Conservation (phyloP, 495 filamentous ascomycete species). For the Aspergillus baeticus region DNA sequence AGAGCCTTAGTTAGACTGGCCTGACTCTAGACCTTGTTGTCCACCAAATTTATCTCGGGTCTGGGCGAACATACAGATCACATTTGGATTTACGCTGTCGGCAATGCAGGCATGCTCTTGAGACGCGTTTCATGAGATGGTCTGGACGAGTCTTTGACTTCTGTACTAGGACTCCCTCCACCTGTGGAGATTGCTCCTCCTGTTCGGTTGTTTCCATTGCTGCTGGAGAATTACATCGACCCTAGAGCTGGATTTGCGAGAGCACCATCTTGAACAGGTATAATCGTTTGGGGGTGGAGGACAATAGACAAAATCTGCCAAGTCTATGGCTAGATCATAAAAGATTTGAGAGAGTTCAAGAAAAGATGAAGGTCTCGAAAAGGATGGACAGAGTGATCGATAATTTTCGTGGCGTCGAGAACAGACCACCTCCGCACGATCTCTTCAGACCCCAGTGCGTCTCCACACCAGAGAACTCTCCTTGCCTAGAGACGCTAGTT, state of each 20-base stretch:
- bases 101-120: slow-evolving; percentile 62
- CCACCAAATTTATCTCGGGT: neutral
- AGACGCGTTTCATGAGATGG: slow-evolving; percentile 53
- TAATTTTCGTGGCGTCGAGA: neutral
- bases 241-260: neutral
- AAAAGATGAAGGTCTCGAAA: neutral
- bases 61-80: slow-evolving; percentile 55
- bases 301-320: too few relatives aligned
- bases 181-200: slow-evolving; percentile 17
- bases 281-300: neutral
- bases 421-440: slow-evolving; percentile 7
- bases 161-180: slow-evolving; percentile 16
- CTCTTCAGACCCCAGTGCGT: neutral
- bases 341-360: neutral
- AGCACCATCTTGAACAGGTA: slow-evolving; percentile 10
- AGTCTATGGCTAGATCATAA: too few relatives aligned
- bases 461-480: neutral
- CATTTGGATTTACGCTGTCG: slow-evolving; percentile 63
- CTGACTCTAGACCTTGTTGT: neutral
- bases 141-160: slow-evolving; percentile 24
- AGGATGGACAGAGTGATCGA: neutral
- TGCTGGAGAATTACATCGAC: neutral
- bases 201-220: slow-evolving; percentile 13
- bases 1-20: slow-evolving; percentile 19
- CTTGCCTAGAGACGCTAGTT: neutral